phyloP scores from a whole-genome alignment of 768 basidiomycete species.

The Lactarius vividus region DNA sequence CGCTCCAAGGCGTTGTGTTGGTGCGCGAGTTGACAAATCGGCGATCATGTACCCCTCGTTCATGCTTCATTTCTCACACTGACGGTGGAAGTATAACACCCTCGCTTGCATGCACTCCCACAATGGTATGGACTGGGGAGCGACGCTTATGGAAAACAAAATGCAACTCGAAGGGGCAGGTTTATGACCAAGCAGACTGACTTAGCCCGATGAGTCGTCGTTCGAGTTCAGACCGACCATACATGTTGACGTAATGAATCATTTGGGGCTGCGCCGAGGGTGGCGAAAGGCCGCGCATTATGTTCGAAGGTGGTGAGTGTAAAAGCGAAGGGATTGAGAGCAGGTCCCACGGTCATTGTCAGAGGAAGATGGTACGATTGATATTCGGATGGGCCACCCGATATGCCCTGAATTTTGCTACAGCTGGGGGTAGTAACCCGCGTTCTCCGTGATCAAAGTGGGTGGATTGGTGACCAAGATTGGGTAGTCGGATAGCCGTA shows the following conservation, averaged over 20 bases:
- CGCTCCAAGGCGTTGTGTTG: not conserved
- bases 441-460: constrained; percentile 17
- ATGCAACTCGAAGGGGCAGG: not conserved
- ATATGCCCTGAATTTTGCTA: constrained; percentile 17
- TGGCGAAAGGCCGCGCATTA: constrained; percentile 15
- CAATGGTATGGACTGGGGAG: not conserved
- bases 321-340: not conserved
- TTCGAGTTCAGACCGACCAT: not conserved
- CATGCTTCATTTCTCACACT: constrained; percentile 7
- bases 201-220: not conserved
- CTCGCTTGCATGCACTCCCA: not conserved
- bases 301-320: constrained; percentile 13
- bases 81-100: not conserved
- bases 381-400: constrained; percentile 1
- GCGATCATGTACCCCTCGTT: constrained; percentile 4
- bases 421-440: constrained; percentile 1
- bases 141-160: not conserved
- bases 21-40: constrained; percentile 10
- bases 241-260: constrained; percentile 21
- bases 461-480: constrained; percentile 6
- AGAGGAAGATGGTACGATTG: not conserved
- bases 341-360: not conserved
- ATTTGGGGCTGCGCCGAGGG: not conserved
- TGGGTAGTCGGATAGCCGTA: constrained; percentile 23
- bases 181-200: not conserved